Conservation (phyloP, 306 rosid species). For the Cicer pinnatifidum region DNA sequence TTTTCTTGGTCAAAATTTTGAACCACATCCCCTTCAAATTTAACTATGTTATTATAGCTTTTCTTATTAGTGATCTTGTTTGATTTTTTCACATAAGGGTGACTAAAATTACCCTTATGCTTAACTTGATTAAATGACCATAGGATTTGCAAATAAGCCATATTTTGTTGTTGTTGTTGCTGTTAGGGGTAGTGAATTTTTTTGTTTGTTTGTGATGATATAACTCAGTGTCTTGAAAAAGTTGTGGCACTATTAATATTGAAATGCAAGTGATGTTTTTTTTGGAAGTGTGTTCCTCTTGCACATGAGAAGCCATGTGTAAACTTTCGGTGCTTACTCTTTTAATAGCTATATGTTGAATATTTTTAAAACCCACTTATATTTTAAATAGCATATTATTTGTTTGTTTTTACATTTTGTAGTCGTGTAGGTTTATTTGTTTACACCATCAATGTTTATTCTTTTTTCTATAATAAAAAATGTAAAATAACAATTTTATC, state of each 20-base stretch:
- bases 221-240: not conserved
- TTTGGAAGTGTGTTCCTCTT: not conserved
- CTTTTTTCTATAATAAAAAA: too few species aligned
- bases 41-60: not conserved
- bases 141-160: conserved; percentile 44
- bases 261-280: not conserved
- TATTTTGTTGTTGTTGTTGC: conserved; percentile 4
- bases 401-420: too few species aligned
- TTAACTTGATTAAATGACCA: conserved; percentile 35
- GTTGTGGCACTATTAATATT: not conserved
- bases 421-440: too few species aligned
- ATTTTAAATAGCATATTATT: too few species aligned
- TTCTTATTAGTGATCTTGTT: conserved; percentile 1
- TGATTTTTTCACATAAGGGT: not conserved
- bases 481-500: too few species aligned
- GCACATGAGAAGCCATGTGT: conserved; percentile 10
- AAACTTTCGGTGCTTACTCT: not conserved
- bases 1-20: conserved; percentile 31
- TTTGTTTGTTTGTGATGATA: not conserved
- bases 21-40: conserved; percentile 36
- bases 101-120: not conserved
- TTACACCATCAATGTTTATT: too few species aligned
- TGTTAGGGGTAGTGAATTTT: not conserved
- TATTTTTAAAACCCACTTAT: too few species aligned
- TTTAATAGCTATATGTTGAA: not conserved